phyloP scores from a whole-genome alignment of 352 stramenopile species.

The Phytopythium helicoides region DNA sequence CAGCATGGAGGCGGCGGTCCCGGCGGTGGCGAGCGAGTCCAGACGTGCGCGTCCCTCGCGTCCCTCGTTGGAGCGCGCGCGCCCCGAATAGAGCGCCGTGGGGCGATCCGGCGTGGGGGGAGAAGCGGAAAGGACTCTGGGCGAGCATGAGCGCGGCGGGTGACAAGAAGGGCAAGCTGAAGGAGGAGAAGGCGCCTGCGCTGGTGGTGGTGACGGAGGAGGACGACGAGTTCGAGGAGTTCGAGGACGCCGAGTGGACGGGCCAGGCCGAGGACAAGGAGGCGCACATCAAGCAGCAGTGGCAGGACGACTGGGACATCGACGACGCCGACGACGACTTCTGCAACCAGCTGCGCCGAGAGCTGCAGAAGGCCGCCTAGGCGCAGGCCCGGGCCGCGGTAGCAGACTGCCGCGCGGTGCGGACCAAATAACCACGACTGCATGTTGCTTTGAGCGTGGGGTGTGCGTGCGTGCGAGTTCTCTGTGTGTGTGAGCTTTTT shows the following conservation, averaged over 20 bases:
- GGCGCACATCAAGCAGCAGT: conserved; percentile 86
- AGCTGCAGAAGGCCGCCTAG: conserved; percentile 86
- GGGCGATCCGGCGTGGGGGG: too few relatives aligned
- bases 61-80: too few relatives aligned
- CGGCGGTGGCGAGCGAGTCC: too few relatives aligned
- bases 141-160: conserved; percentile 33
- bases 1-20: too few relatives aligned
- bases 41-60: too few relatives aligned
- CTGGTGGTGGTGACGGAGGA: conserved; percentile 85
- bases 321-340: conserved; percentile 92
- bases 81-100: too few relatives aligned
- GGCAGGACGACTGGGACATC: conserved; percentile 93
- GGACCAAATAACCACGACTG: too few relatives aligned
- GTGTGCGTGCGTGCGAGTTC: too few relatives aligned
- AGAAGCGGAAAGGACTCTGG: neutral
- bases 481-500: too few relatives aligned
- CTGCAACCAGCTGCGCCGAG: conserved; percentile 89
- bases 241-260: conserved; percentile 80
- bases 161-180: conserved; percentile 27
- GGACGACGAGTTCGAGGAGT: conserved; percentile 90
- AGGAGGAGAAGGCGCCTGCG: conserved; percentile 55
- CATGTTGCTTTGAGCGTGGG: too few relatives aligned
- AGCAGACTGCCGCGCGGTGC: too few relatives aligned
- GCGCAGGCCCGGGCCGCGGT: neutral
- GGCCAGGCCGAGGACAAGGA: conserved; percentile 77